phyloP scores from a whole-genome alignment of 805 yeast species.

The Middelhovenomyces tepae region DNA sequence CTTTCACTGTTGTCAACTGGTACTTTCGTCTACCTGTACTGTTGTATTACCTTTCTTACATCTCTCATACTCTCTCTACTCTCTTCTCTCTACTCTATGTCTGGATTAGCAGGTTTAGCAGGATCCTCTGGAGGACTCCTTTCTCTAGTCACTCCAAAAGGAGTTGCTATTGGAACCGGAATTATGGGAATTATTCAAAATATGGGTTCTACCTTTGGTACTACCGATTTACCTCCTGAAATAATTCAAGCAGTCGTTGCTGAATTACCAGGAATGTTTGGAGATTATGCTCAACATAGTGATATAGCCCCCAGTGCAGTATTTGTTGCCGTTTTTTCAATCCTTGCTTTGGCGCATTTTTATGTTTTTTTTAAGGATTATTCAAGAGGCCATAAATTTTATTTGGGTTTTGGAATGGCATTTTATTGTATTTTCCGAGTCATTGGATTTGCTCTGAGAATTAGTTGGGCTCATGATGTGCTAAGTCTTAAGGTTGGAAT shows the following conservation, averaged over 20 bases:
- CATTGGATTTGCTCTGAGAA: constrained; percentile 51
- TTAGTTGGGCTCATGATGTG: constrained; percentile 50
- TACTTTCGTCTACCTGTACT: no score
- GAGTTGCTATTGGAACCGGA: no score
- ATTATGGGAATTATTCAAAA: no score
- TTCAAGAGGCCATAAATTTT: constrained; percentile 52
- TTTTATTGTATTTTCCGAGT: constrained; percentile 45
- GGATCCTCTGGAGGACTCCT: no score
- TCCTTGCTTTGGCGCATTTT: constrained; percentile 41
- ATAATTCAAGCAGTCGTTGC: constrained; percentile 19
- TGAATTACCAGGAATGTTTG: constrained; percentile 37
- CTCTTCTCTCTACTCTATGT: no score
- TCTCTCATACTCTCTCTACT: no score
- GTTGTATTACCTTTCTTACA: no score
- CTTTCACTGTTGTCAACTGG: no score
- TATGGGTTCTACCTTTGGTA: no score
- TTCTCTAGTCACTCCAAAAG: no score
- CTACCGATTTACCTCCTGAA: no score
- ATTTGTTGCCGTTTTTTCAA: constrained; percentile 43
- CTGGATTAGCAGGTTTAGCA: no score
- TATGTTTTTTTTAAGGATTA: constrained; percentile 40
- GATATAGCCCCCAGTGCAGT: constrained; percentile 57
- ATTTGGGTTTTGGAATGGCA: constrained; percentile 43
- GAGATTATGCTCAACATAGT: constrained; percentile 45
- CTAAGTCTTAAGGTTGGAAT: constrained; percentile 42